Conservation (phyloP, 371 early-diverging fungal species). For the Spraguea lophii region DNA sequence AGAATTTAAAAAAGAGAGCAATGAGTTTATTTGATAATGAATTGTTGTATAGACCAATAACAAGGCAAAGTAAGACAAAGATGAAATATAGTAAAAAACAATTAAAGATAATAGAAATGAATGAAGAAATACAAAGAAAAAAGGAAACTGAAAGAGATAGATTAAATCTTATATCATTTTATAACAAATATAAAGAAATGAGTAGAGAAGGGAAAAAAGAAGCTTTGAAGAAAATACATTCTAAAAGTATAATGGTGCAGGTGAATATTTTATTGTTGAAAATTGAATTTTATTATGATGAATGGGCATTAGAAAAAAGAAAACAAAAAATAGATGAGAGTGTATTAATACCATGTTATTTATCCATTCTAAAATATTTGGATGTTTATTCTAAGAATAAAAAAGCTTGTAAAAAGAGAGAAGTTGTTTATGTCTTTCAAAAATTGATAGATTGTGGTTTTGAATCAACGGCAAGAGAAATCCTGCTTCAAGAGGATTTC, state of each 20-base stretch:
- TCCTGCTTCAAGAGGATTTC: slow-evolving; percentile 31
- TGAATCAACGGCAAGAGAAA: slow-evolving; percentile 39
- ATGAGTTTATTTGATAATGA: slow-evolving; percentile 25
- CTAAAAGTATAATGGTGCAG: slow-evolving; percentile 24
- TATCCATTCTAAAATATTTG: slow-evolving; percentile 33
- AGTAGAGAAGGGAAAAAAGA: slow-evolving; percentile 23
- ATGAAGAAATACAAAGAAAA: slow-evolving; percentile 34
- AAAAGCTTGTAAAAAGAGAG: neutral
- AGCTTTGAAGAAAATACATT: slow-evolving; percentile 29
- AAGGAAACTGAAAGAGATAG: slow-evolving; percentile 30
- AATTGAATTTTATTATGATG: slow-evolving; percentile 42
- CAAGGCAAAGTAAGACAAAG: slow-evolving; percentile 1
- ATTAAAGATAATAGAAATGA: slow-evolving; percentile 39
- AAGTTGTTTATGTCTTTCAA: slow-evolving; percentile 39
- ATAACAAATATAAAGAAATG: slow-evolving; percentile 27
- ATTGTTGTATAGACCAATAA: slow-evolving; percentile 16
- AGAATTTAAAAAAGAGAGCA: slow-evolving; percentile 30
- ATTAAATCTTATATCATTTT: slow-evolving; percentile 38
- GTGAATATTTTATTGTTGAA: slow-evolving; percentile 34
- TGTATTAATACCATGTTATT: slow-evolving; percentile 40
- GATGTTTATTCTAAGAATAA: slow-evolving; percentile 10
- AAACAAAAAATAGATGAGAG: slow-evolving; percentile 31
- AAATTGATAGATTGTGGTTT: slow-evolving; percentile 37
- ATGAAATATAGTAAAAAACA: slow-evolving; percentile 30
- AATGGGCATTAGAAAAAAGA: slow-evolving; percentile 42